Conservation (phyloP, 2,329 filamentous ascomycete genomes). For the Colletotrichum sidae region DNA sequence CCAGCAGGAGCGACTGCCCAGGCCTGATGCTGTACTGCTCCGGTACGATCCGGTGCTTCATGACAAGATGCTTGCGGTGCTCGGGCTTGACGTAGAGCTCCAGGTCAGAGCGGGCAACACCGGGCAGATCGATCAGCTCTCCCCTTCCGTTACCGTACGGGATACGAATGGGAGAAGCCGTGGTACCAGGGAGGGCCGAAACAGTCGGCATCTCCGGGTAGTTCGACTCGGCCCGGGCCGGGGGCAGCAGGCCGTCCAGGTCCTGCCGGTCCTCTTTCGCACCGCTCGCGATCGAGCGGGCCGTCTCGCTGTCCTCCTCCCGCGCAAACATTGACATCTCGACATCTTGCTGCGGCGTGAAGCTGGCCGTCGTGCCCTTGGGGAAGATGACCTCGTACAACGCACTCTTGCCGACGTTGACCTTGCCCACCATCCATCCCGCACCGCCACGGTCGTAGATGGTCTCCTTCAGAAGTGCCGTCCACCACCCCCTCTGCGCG, state of each 20-base stretch:
- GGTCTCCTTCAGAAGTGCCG: conserved; percentile 83
- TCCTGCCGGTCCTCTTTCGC: conserved; percentile 46
- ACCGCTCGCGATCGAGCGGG: conserved; percentile 21
- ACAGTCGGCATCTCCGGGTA: conserved; percentile 90
- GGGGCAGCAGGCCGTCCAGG: conserved; percentile 76
- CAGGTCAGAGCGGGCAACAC: conserved; percentile 79
- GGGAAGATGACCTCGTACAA: conserved; percentile 91
- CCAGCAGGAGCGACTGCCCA: conserved; percentile 84
- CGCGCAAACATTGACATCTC: conserved; percentile 35
- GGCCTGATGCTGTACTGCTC: conserved; percentile 79
- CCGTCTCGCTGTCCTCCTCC: conserved; percentile 27
- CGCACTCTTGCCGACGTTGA: conserved; percentile 96
- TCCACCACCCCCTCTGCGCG: conserved; percentile 91
- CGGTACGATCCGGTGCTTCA: conserved; percentile 81
- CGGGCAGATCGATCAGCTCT: conserved; percentile 93
- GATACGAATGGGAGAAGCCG: conserved; percentile 92
- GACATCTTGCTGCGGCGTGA: conserved; percentile 15
- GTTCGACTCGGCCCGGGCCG: conserved; percentile 75
- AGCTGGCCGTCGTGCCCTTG: conserved; percentile 62
- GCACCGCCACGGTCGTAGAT: conserved; percentile 87
- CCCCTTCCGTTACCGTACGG: conserved; percentile 88
- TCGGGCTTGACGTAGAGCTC: conserved; percentile 77
- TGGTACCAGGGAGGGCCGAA: conserved; percentile 90
- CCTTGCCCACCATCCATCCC: conserved; percentile 97
- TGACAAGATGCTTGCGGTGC: conserved; percentile 76